Base-by-base conservation (phyloP, 176 grass and related monocot genomes). In the Aegilops tauschii region DNA sequence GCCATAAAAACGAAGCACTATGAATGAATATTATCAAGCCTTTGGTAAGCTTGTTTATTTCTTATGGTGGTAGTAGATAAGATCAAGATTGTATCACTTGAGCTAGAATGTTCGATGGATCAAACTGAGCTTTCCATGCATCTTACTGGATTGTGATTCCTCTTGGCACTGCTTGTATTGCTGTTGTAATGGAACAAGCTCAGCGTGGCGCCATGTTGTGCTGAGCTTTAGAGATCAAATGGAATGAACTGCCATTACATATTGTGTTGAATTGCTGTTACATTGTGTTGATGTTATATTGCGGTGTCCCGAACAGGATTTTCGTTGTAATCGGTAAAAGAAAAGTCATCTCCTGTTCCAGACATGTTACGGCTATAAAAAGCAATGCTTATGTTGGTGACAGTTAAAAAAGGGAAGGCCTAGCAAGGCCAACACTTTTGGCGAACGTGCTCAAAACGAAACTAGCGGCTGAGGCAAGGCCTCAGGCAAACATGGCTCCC, bases 141-240 rank as follows among this genome's bases (percentile, higher is more conserved):
- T 89, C 61, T 34, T 58, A 45, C 34, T 8, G 42, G 61, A 32
- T 76, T 65, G 69, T 61, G 45, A 68, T 85, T 63, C 23, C 20
- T 77, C 17, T 70, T 83, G 80, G 68, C 54, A 78, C 84, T 83
- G n/a, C 65, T 34, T 64, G 39, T 83, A 76, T 76, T 77, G 20
- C 65, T 83, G 20, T 54, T 83, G 84, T 86, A 39, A 80, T 95
- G 90, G 87, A 94, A 98, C 64, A 86, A 82, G 56, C 29, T 83
- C 39, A 17, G 73, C 9, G 50, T 35, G 63, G n/a, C 23, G 29
- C 72, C 20, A 80, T 31, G 69, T 45, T 40, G 82, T 58, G 4
- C 79, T 28, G 37, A 42, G 72, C 50, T 28, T 69, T 73, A 14
- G 69, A 39, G 23, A 66, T 75, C 44, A 75, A 73, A 27, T 29